Conservation (phyloP, 164 flowering plant genomes). For the Warburgia ugandensis region DNA sequence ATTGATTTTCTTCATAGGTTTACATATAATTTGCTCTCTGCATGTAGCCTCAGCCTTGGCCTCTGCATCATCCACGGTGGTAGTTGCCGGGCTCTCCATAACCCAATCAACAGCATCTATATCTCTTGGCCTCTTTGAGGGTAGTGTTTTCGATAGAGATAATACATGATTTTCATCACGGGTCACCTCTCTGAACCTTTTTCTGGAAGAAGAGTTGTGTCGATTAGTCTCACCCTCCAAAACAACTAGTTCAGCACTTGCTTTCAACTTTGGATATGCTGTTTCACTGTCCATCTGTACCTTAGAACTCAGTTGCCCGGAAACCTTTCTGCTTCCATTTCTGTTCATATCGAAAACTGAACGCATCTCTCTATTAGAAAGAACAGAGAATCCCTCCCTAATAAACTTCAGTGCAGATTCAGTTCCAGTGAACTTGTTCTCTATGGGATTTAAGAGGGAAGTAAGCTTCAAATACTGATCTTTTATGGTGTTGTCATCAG, state of each 20-base stretch:
- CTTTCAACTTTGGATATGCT: not conserved
- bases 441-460: conserved; percentile 25
- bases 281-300: conserved; percentile 1
- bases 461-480: conserved; percentile 23
- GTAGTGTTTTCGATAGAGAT: conserved; percentile 1
- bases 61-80: too few relatives aligned
- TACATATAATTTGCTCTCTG: too few relatives aligned
- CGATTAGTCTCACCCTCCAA: not conserved
- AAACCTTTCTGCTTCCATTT: conserved; percentile 14
- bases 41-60: too few relatives aligned
- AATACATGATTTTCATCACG: not conserved
- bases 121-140: conserved; percentile 1
- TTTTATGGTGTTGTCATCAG: conserved; percentile 14
- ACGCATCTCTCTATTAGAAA: conserved; percentile 25
- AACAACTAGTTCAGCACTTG: not conserved
- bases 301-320: conserved; percentile 6
- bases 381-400: conserved; percentile 28
- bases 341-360: conserved; percentile 24
- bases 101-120: not conserved
- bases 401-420: conserved; percentile 26
- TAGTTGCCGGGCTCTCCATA: not conserved
- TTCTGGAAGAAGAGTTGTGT: not conserved
- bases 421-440: conserved; percentile 32
- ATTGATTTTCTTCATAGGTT: too few relatives aligned
- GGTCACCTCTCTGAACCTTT: conserved; percentile 4